Percentiles rank a stretch among this genome's conserved stretches.
Conservation (phyloP, 805 yeast species). For the Ogataea naganishii region DNA sequence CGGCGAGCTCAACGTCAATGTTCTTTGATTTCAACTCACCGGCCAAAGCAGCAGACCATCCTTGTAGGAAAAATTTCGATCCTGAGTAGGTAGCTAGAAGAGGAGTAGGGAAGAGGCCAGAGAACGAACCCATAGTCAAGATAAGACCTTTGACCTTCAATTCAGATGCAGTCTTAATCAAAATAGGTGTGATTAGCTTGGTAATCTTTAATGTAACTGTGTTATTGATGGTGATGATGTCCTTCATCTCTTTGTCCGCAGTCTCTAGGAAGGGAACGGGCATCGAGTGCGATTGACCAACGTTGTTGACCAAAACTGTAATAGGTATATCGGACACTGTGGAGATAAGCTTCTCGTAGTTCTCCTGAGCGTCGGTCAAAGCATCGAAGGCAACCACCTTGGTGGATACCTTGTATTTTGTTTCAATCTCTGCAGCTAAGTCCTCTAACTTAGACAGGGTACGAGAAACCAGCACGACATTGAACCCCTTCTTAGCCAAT, state of each 20-base stretch:
- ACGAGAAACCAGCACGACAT: slow-evolving; percentile 76
- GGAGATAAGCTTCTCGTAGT: slow-evolving; percentile 44
- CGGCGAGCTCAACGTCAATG: slow-evolving; percentile 77
- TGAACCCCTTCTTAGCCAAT: slow-evolving; percentile 79
- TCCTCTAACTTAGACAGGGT: slow-evolving; percentile 67
- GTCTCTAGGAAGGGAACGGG: slow-evolving; percentile 93
- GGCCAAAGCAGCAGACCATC: slow-evolving; percentile 85
- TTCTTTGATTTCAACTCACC: slow-evolving; percentile 65
- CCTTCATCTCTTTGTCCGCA: slow-evolving; percentile 58
- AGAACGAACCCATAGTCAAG: slow-evolving; percentile 94
- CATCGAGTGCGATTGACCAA: slow-evolving; percentile 89
- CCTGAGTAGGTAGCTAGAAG: slow-evolving; percentile 91
- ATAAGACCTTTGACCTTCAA: slow-evolving; percentile 58
- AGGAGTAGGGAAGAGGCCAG: slow-evolving; percentile 91
- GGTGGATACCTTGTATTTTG: slow-evolving; percentile 53
- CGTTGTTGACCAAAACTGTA: slow-evolving; percentile 80
- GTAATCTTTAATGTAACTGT: slow-evolving; percentile 79
- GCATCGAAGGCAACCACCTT: slow-evolving; percentile 73
- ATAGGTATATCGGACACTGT: slow-evolving; percentile 48
- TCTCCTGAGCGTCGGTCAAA: slow-evolving; percentile 46
- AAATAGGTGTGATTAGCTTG: slow-evolving; percentile 66
- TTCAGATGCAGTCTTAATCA: slow-evolving; percentile 42
- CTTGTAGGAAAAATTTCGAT: slow-evolving; percentile 89
- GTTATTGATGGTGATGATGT: slow-evolving; percentile 80
- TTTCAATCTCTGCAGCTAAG: slow-evolving; percentile 53